phyloP scores from a whole-genome alignment of 2,329 filamentous ascomycete genomes.

The Xylaria polymorpha region DNA sequence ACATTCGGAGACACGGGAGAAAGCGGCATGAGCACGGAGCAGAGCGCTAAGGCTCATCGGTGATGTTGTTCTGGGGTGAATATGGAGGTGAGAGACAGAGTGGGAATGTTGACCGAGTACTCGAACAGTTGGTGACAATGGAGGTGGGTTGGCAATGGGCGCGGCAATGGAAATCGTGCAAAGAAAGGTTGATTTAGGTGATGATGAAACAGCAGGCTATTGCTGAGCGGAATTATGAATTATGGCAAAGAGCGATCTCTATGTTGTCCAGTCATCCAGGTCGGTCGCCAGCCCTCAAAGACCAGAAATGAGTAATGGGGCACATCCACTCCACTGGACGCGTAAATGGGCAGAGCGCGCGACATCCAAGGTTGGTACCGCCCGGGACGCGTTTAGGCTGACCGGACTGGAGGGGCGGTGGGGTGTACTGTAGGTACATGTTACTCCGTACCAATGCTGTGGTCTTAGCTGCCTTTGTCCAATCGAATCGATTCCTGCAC shows the following conservation, averaged over 20 bases:
- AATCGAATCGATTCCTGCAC: constrained; percentile 10
- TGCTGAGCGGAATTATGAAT: not conserved
- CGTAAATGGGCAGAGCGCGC: constrained; percentile 28
- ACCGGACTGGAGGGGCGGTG: constrained; percentile 6
- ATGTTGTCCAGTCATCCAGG: not conserved
- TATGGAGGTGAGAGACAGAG: not conserved
- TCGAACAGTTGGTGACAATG: not conserved
- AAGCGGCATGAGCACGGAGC: constrained; percentile 58
- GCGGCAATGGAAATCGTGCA: not conserved
- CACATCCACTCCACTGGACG: constrained; percentile 24
- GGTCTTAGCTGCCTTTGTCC: no score
- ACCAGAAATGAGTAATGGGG: no score
- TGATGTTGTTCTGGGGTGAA: constrained; percentile 13
- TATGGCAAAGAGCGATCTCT: constrained; percentile 2
- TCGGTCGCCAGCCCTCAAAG: no score
- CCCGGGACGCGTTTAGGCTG: constrained; percentile 26
- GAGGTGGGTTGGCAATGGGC: not conserved
- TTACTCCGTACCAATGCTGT: not conserved
- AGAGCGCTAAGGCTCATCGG: constrained; percentile 32
- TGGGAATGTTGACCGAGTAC: constrained; percentile 1
- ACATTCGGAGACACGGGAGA: constrained; percentile 61
- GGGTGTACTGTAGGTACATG: not conserved
- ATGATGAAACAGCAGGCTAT: constrained; percentile 16
- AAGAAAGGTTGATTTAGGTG: not conserved
- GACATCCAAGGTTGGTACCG: constrained; percentile 8